Evolutionary conservation across 371 early-diverging fungal species (phyloP), one percentile per base, ranked within the genome.

Genomic region (Rhizopus arrhizus): DNA sequence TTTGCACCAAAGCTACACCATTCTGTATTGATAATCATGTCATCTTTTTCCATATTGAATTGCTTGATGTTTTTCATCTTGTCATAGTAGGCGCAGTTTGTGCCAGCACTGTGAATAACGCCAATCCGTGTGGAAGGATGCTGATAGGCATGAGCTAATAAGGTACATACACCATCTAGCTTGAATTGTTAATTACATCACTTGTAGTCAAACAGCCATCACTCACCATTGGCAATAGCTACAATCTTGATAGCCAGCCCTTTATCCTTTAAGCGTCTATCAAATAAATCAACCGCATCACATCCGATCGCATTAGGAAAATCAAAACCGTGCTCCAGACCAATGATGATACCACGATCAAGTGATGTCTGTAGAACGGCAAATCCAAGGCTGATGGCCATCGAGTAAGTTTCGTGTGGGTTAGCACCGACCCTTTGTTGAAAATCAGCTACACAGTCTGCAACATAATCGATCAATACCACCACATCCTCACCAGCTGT

Each of bases 51-150:
- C 15, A 47, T 58, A 52, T 80, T 53, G 35, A 72, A 68, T 13
- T 64, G 68, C 29, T 52, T 49, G 56, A 76, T 76, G 56, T 76
- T 76, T 45, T 69, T 45, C 15, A 75, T 61, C 35, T 68, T 68
- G 46, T 80, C 80, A 36, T 80, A 80, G 73, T 96, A 98, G 29
- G 96, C 93, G 48, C 95, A 94, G 66, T 98, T 98, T 48, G 96
- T 93, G 41, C 98, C 98, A 3, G 96, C 94, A 60, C 95, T 95
- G 45, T 95, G 86, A 65, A 98, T 93, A 46, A 95, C 90, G 43
- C 95, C 94, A 56, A 95, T 81, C 66, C 87, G 85, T 42, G 95
- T 95, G 41, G 88, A 85, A 22, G 93, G 93, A 58, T 89, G 83
- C 53, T 79, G 78, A 81, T 94, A 95, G 7, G 93, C 93, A 58